Conservation (phyloP, 2,329 filamentous ascomycete genomes). For the Tolypocladium nubicola region DNA sequence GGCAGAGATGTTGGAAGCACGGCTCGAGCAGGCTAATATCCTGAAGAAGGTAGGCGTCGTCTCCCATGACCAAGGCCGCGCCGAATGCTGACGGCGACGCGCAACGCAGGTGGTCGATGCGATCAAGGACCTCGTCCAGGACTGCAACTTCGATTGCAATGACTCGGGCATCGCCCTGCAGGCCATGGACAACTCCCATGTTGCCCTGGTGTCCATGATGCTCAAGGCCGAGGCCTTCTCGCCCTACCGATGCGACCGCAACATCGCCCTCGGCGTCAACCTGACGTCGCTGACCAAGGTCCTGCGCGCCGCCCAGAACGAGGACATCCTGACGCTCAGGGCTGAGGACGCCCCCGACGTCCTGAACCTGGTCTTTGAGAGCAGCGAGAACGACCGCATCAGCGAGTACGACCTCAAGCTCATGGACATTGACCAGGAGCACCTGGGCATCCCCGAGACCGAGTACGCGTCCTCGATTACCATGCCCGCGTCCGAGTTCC, state of each 20-base stretch:
- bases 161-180: slow-evolving; percentile 96
- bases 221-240: slow-evolving; percentile 92
- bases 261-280: slow-evolving; percentile 97
- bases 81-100: neutral
- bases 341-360: slow-evolving; percentile 94
- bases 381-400: slow-evolving; percentile 73
- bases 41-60: slow-evolving; percentile 76
- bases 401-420: slow-evolving; percentile 99
- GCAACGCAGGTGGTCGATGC: slow-evolving; percentile 76
- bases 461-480: slow-evolving; percentile 87
- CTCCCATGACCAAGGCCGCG: neutral
- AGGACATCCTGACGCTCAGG: slow-evolving; percentile 93
- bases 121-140: slow-evolving; percentile 98
- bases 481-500: slow-evolving; percentile 85
- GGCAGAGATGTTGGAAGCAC: slow-evolving; percentile 80
- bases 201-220: slow-evolving; percentile 97
- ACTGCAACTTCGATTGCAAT: slow-evolving; percentile 99
- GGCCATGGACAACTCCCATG: slow-evolving; percentile 99
- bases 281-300: slow-evolving; percentile 95
- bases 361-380: slow-evolving; percentile 94
- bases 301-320: slow-evolving; percentile 83
- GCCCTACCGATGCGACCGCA: slow-evolving; percentile 96
- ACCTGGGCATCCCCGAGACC: slow-evolving; percentile 97
- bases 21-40: slow-evolving; percentile 84
- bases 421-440: slow-evolving; percentile 99